A percentile compares a stretch with the other conserved stretches of the same genome.
Conservation (phyloP, 2,329 filamentous ascomycete genomes). For the Cladophialophora chaetospira region DNA sequence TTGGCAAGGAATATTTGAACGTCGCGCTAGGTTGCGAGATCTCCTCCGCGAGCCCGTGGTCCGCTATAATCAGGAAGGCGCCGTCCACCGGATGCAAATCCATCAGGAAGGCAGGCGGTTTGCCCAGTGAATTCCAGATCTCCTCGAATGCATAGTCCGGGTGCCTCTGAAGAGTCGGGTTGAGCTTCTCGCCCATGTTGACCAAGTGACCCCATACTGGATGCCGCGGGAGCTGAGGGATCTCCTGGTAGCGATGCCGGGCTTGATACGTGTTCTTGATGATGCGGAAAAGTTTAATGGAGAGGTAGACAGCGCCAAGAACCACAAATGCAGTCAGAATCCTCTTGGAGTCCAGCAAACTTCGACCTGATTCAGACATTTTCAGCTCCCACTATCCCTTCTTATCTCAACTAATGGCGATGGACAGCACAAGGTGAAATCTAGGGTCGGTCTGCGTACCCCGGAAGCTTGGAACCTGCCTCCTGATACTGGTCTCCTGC, state of each 20-base stretch:
- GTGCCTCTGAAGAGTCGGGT: conserved; percentile 21
- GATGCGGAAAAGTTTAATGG: neutral
- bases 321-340: neutral
- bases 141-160: conserved; percentile 30
- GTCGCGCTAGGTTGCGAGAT: conserved; percentile 42
- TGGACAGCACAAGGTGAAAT: too few species aligned
- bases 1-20: conserved; percentile 40
- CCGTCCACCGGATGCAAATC: conserved; percentile 44
- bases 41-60: conserved; percentile 44
- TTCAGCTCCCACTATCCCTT: too few species aligned
- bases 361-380: neutral
- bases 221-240: conserved; percentile 25
- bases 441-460: too few species aligned
- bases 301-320: neutral
- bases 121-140: conserved; percentile 26
- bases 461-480: too few species aligned
- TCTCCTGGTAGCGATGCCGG: conserved; percentile 16
- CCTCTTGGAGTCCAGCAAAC: neutral
- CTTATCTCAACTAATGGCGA: too few species aligned
- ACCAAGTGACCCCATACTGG: conserved; percentile 26
- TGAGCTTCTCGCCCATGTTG: conserved; percentile 25
- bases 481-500: too few species aligned
- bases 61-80: conserved; percentile 42
- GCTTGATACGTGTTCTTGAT: neutral
- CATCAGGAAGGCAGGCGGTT: conserved; percentile 38